These are phyloP conservation scores for Oryza brachyantha DNA, from an alignment of 176 grass and related monocot genomes.

Conservation along the genomic window DNA sequence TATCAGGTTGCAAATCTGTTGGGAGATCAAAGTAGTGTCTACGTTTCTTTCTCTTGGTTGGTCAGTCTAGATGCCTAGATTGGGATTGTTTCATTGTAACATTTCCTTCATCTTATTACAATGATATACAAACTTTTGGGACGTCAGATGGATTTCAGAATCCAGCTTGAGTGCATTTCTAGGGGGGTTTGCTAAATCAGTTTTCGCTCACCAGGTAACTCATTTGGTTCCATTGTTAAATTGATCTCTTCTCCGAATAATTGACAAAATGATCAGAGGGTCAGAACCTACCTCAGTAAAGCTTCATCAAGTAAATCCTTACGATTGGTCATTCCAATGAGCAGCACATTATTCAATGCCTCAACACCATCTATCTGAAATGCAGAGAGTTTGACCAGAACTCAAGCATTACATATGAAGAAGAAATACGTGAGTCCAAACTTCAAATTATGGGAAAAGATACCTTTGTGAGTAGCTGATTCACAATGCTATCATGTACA, in stretches of 20 bases:
- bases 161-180: slow-evolving; percentile 1
- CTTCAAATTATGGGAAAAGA: slow-evolving; percentile 15
- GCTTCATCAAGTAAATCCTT: slow-evolving; percentile 99
- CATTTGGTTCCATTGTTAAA: background rate
- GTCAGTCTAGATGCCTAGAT: no score
- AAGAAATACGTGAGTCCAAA: slow-evolving; percentile 12
- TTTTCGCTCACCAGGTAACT: slow-evolving; percentile 9
- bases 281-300: slow-evolving; percentile 68
- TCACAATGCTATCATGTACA: slow-evolving; percentile 96
- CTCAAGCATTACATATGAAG: background rate
- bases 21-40: no score
- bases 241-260: background rate
- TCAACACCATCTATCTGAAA: slow-evolving; percentile 97
- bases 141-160: background rate
- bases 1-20: no score
- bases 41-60: no score
- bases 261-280: background rate
- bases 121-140: background rate
- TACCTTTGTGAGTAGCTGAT: slow-evolving; percentile 98
- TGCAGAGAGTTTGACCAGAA: slow-evolving; percentile 31
- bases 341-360: slow-evolving; percentile 90
- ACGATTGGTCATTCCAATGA: slow-evolving; percentile 98
- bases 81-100: no score
- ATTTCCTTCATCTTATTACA: no score
- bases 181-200: slow-evolving; percentile 4